These are phyloP conservation scores for Trichoderma pleuroti DNA, from an alignment of 2,329 filamentous ascomycete genomes.

Conservation along the genomic window DNA sequence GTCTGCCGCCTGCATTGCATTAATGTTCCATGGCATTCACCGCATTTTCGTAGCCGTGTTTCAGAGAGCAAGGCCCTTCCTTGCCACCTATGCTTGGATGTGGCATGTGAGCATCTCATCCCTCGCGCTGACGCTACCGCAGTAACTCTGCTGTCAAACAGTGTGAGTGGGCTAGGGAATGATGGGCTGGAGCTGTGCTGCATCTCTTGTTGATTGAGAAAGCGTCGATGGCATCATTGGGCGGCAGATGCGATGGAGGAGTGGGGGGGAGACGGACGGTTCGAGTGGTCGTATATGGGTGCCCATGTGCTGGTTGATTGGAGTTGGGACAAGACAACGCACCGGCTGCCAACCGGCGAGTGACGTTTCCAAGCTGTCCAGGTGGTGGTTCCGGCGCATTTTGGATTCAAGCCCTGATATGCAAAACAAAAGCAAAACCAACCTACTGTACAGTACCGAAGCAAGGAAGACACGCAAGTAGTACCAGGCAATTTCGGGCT, in stretches of 20 bases:
- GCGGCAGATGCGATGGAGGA: not conserved
- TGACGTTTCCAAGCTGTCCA: not conserved
- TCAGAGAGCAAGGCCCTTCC: constrained; percentile 16
- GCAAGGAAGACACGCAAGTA: not conserved
- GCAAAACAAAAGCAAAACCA: not conserved
- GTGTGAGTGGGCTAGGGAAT: constrained; percentile 20
- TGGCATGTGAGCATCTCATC: constrained; percentile 18
- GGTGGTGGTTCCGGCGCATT: not conserved
- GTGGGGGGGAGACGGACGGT: not conserved
- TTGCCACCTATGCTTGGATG: constrained; percentile 2
- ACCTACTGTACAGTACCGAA: not conserved
- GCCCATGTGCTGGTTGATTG: not conserved
- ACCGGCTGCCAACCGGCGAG: not conserved
- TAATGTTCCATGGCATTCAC: too few species aligned
- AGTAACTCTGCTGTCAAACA: constrained; percentile 1
- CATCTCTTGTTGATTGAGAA: not conserved
- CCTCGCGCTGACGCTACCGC: constrained; percentile 9
- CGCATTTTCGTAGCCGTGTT: constrained; percentile 17
- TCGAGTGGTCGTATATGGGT: not conserved
- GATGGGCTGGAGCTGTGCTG: constrained; percentile 16
- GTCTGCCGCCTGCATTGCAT: not conserved
- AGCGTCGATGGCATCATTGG: constrained; percentile 1
- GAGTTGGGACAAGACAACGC: not conserved
- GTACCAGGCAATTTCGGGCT: constrained; percentile 4
- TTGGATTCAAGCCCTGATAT: not conserved